Evolutionary conservation across 192 early-diverging fungal species (phyloP).

Genomic region (Spinellus fusiger): DNA sequence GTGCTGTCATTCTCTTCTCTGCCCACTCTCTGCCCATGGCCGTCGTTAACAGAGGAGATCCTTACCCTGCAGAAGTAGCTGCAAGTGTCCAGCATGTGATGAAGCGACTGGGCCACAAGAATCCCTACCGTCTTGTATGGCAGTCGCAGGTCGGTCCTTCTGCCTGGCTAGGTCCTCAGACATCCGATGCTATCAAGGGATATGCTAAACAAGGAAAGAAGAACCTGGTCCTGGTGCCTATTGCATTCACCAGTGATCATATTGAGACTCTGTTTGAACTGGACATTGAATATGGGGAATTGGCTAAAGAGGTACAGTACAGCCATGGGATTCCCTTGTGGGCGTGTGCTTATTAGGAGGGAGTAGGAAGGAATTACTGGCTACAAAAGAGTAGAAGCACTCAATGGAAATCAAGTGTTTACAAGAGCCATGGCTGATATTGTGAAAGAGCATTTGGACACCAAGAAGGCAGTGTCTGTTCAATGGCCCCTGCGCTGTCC

Average conservation of each 20-base stretch:
- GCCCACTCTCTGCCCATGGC: constrained; percentile 95
- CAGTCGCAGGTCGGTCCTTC: constrained; percentile 91
- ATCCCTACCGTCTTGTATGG: constrained; percentile 90
- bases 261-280: constrained; percentile 97
- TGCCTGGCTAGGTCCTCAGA: constrained; percentile 92
- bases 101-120: constrained; percentile 58
- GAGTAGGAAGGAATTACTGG: constrained; percentile 59
- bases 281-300: constrained; percentile 86
- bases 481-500: constrained; percentile 70
- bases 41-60: constrained; percentile 86
- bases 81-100: constrained; percentile 82
- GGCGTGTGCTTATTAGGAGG: constrained; percentile 24
- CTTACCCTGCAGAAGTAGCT: constrained; percentile 82
- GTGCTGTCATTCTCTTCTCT: constrained; percentile 86
- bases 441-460: constrained; percentile 71
- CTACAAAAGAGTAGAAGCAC: constrained; percentile 81
- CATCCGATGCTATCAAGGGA: constrained; percentile 70
- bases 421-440: constrained; percentile 85
- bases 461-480: constrained; percentile 29
- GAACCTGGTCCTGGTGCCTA: constrained; percentile 81
- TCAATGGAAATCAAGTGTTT: constrained; percentile 91
- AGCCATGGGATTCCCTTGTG: background rate
- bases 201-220: constrained; percentile 72
- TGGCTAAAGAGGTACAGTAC: constrained; percentile 64
- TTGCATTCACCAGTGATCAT: constrained; percentile 96